phyloP scores from a whole-genome alignment of 495 filamentous ascomycete genomes.

The Podospora pseudoanserina region DNA sequence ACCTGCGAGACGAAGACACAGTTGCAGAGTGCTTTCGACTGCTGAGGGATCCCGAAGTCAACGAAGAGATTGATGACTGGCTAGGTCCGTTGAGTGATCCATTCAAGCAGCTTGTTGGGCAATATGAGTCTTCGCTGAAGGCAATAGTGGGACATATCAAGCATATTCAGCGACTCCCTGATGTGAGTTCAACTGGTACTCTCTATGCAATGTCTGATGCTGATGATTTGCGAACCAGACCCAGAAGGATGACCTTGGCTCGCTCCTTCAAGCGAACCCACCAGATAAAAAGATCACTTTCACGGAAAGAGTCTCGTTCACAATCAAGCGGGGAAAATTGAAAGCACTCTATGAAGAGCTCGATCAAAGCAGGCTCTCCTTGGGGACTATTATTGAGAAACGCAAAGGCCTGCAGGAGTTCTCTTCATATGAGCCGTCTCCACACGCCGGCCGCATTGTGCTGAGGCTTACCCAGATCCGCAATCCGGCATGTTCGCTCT shows the following conservation, averaged over 20 bases:
- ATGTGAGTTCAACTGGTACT: slow-evolving; percentile 3
- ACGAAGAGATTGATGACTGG: slow-evolving; percentile 3
- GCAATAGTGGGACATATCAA: slow-evolving; percentile 10
- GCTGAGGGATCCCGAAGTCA: not conserved
- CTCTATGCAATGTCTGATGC: not conserved
- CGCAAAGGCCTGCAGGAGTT: slow-evolving; percentile 1
- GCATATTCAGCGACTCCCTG: slow-evolving; percentile 11
- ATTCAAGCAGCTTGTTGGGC: not conserved
- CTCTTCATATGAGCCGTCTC: not conserved
- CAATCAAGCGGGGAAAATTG: slow-evolving; percentile 12
- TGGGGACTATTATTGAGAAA: slow-evolving; percentile 4
- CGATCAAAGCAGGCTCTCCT: slow-evolving; percentile 6
- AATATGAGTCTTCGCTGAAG: slow-evolving; percentile 17
- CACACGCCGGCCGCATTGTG: not conserved
- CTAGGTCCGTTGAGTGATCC: not conserved
- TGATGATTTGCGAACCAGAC: not conserved
- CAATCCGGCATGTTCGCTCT: not conserved
- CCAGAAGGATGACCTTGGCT: slow-evolving; percentile 5
- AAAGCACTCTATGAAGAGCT: slow-evolving; percentile 13
- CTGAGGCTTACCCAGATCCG: not conserved
- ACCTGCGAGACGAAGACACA: not conserved
- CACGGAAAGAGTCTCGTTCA: slow-evolving; percentile 11
- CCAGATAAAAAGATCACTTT: slow-evolving; percentile 4
- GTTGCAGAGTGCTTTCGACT: slow-evolving; percentile 1
- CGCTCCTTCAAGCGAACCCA: slow-evolving; percentile 1